Evolutionary conservation across 176 grass and related monocot species (phyloP).

Genomic region (Luzula sylvatica): DNA sequence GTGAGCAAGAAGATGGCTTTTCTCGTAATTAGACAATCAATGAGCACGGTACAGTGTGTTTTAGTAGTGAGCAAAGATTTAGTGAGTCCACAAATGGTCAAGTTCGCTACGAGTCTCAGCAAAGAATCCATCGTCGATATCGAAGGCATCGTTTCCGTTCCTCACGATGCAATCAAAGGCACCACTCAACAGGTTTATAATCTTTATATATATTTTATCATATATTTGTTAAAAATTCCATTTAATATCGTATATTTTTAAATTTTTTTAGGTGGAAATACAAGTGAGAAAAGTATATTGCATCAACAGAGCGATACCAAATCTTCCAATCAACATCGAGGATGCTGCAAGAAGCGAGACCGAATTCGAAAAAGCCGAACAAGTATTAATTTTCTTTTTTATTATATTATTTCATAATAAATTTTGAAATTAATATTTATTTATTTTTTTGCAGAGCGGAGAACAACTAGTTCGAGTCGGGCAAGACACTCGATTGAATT

Average conservation of each 20-base stretch:
- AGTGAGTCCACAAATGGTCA: constrained; percentile 86
- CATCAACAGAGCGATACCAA: constrained; percentile 58
- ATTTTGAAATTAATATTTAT: background rate
- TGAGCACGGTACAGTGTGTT: constrained; percentile 85
- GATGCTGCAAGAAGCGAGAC: constrained; percentile 64
- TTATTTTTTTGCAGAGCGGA: constrained; percentile 33
- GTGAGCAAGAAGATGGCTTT: constrained; percentile 98
- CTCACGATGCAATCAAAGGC: constrained; percentile 76
- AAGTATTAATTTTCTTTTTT: constrained; percentile 6
- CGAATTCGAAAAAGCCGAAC: constrained; percentile 67
- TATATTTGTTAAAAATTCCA: too few species aligned
- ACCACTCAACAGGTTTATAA: constrained; percentile 72
- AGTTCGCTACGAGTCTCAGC: constrained; percentile 60
- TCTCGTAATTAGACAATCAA: constrained; percentile 55
- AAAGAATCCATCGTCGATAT: constrained; percentile 84
- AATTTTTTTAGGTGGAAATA: constrained; percentile 54
- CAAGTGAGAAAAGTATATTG: constrained; percentile 80
- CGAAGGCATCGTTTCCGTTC: constrained; percentile 64
- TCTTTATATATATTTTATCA: too few species aligned
- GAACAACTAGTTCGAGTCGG: constrained; percentile 82
- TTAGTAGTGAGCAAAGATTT: constrained; percentile 49
- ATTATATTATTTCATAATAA: background rate
- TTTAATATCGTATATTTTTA: too few species aligned
- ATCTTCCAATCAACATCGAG: constrained; percentile 82
- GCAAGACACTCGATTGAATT: constrained; percentile 76